Evolutionary conservation across 1,284 basidiomycete genomes (phyloP).

Genomic region (Irpex lacteus): DNA sequence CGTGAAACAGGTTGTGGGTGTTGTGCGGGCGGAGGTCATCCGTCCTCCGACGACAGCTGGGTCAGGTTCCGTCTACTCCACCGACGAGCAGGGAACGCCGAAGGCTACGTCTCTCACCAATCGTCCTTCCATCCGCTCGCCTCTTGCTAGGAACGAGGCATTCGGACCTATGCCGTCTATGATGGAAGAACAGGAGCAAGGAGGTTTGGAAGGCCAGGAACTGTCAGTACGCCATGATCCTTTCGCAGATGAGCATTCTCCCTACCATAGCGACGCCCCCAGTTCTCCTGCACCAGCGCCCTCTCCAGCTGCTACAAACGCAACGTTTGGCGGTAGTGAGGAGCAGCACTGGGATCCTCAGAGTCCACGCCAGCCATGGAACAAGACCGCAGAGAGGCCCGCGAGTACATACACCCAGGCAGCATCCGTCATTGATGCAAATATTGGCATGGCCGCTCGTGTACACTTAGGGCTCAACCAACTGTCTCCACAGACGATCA

Average conservation of each 20-base stretch:
- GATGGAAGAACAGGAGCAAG: slow-evolving; percentile 49
- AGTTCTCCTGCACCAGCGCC: slow-evolving; percentile 29
- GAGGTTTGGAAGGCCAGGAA: slow-evolving; percentile 24
- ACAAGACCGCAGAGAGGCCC: slow-evolving; percentile 21
- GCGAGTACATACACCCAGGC: slow-evolving; percentile 48
- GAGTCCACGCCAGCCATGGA: slow-evolving; percentile 40
- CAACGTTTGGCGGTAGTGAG: slow-evolving; percentile 35
- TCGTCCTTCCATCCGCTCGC: slow-evolving; percentile 55
- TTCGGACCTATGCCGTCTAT: slow-evolving; percentile 67
- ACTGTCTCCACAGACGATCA: slow-evolving; percentile 15
- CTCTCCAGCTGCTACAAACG: slow-evolving; percentile 36
- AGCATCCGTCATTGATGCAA: slow-evolving; percentile 47
- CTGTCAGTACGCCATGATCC: slow-evolving; percentile 45
- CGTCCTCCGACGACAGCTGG: slow-evolving; percentile 47
- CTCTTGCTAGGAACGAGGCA: slow-evolving; percentile 59
- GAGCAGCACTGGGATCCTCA: slow-evolving; percentile 36
- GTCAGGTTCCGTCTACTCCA: slow-evolving; percentile 24
- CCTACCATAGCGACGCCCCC: slow-evolving; percentile 29
- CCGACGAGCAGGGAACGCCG: slow-evolving; percentile 29
- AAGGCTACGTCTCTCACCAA: slow-evolving; percentile 31
- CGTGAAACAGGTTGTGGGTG: slow-evolving; percentile 70
- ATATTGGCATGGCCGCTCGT: slow-evolving; percentile 62
- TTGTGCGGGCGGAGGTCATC: slow-evolving; percentile 76
- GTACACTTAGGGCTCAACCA: slow-evolving; percentile 54
- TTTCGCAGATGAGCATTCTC: slow-evolving; percentile 61